Percentiles rank a stretch among this genome's conserved stretches.
phyloP scores from a whole-genome alignment of 306 rosid genomes.

The Castanea mollissima region DNA sequence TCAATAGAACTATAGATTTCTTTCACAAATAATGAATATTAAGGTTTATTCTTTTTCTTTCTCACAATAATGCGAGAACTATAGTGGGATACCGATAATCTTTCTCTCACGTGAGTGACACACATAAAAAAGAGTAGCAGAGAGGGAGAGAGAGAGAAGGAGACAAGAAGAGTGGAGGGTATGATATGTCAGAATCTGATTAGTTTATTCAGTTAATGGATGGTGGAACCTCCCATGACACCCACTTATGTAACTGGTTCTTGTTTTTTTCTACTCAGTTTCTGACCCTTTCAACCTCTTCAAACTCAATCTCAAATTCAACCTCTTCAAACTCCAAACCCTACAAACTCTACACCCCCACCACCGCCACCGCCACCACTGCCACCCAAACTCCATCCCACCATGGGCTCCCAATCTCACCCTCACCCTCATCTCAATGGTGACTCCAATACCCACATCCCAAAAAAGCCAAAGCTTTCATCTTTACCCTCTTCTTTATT shows the following conservation, averaged over 20 bases:
- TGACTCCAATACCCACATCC: constrained; percentile 35
- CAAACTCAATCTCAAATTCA: not conserved
- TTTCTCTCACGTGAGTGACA: too few relatives aligned
- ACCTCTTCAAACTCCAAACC: not conserved
- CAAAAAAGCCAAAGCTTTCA: constrained; percentile 61
- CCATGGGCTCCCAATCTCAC: constrained; percentile 36
- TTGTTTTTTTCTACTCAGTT: not conserved
- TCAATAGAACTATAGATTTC: too few relatives aligned
- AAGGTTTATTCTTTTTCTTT: too few relatives aligned
- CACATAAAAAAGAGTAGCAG: too few relatives aligned
- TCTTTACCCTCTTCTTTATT: constrained; percentile 28
- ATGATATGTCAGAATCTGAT: too few relatives aligned
- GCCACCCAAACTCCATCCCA: constrained; percentile 1
- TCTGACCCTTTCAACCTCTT: not conserved
- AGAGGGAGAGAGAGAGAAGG: too few relatives aligned
- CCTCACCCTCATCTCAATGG: constrained; percentile 43
- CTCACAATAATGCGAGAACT: too few relatives aligned
- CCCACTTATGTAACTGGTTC: constrained; percentile 12
- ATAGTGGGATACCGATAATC: too few relatives aligned
- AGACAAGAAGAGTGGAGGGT: too few relatives aligned
- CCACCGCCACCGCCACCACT: not conserved
- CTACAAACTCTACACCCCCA: not conserved
- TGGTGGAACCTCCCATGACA: constrained; percentile 1
- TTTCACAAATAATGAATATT: too few relatives aligned
- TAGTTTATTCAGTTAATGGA: too few relatives aligned